Percentiles rank a stretch among this genome's conserved stretches.
phyloP scores from a whole-genome alignment of 169 alveolate genomes.

The Plasmodium coatneyi region DNA sequence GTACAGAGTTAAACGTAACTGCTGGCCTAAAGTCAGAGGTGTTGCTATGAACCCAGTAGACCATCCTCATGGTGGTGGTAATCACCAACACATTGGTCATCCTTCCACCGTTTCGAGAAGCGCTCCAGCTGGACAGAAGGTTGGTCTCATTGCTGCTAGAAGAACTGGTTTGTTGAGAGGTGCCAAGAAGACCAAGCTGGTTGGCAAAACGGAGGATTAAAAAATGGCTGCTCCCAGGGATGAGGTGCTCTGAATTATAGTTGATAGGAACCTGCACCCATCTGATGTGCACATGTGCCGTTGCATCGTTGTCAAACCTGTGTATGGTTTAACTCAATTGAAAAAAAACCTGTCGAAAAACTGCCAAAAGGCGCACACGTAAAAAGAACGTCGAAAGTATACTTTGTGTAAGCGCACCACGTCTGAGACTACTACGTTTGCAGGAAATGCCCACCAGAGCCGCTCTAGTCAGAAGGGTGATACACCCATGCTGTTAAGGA shows the following conservation, averaged over 20 bases:
- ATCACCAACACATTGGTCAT: conserved; percentile 99
- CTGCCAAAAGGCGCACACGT: no score
- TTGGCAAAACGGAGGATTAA: conserved; percentile 74
- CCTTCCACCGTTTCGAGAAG: conserved; percentile 98
- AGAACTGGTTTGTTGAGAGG: conserved; percentile 99
- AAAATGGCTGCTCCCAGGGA: neutral
- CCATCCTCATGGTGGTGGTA: conserved; percentile 99
- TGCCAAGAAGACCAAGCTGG: conserved; percentile 90
- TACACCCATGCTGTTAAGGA: neutral
- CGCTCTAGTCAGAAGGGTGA: no score
- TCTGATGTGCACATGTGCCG: no score
- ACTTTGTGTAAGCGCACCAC: no score
- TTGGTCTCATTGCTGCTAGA: conserved; percentile 99
- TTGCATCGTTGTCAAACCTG: no score
- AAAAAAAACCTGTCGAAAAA: no score
- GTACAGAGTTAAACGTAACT: conserved; percentile 98
- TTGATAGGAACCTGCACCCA: no score
- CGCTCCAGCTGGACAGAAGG: conserved; percentile 99
- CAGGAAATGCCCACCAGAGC: no score
- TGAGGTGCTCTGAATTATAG: neutral
- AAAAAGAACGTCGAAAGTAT: no score
- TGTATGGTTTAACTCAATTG: no score
- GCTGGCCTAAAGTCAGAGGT: conserved; percentile 99
- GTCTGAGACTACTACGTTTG: no score
- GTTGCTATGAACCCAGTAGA: conserved; percentile 99